Percentiles rank a stretch among this genome's conserved stretches.
phyloP scores from a whole-genome alignment of 106 monocot genomes.

The Dactylorhiza incarnata region DNA sequence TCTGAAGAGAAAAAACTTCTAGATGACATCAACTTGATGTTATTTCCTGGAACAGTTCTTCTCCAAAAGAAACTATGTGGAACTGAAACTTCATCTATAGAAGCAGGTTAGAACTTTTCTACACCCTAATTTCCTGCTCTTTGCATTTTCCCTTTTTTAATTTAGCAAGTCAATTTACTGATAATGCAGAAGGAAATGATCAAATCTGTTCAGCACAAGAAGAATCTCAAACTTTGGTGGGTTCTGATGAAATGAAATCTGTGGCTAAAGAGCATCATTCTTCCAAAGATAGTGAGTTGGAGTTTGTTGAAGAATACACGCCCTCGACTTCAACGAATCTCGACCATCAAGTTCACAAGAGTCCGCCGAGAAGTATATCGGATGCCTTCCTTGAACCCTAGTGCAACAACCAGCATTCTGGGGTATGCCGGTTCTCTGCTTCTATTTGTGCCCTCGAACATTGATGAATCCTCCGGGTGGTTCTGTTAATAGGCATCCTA shows the following conservation, averaged over 20 bases:
- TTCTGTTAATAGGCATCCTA: neutral
- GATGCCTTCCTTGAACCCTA: no score
- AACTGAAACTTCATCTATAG: constrained; percentile 11
- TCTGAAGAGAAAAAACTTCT: constrained; percentile 49
- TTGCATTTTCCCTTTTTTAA: neutral
- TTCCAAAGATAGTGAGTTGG: neutral
- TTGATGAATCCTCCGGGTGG: neutral
- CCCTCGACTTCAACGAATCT: neutral
- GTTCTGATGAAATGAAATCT: neutral
- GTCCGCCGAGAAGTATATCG: neutral
- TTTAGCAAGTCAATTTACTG: neutral
- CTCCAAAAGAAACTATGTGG: constrained; percentile 57
- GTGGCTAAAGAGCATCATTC: neutral
- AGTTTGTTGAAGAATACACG: neutral
- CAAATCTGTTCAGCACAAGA: neutral
- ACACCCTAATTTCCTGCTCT: neutral
- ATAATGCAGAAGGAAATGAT: neutral
- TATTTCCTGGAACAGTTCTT: constrained; percentile 71
- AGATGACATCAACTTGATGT: constrained; percentile 57
- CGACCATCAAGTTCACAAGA: neutral
- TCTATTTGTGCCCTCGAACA: neutral
- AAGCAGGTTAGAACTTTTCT: constrained; percentile 29
- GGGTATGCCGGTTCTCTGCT: neutral
- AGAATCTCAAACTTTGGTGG: neutral
- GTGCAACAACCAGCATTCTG: neutral